A percentile compares a stretch with the other conserved stretches of the same genome.
phyloP scores from a whole-genome alignment of 805 yeast genomes.

The Spathaspora arborariae region DNA sequence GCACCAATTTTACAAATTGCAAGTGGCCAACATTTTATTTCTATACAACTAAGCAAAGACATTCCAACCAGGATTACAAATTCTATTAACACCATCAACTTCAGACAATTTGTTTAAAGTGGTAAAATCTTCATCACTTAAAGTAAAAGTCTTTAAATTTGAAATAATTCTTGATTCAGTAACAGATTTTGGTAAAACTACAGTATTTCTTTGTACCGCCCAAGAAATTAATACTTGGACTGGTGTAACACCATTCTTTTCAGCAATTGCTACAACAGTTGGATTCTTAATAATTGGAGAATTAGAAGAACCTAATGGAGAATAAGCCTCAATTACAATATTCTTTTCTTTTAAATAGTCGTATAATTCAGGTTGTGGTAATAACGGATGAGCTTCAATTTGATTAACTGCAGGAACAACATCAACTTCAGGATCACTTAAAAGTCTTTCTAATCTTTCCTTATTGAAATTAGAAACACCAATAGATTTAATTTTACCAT shows the following conservation, averaged over 20 bases:
- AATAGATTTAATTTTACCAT: conserved; percentile 59
- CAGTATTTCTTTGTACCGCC: conserved; percentile 37
- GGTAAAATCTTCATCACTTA: conserved; percentile 34
- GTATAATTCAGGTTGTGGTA: conserved; percentile 46
- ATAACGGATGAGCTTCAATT: conserved; percentile 60
- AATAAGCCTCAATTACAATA: conserved; percentile 60
- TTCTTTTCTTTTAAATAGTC: conserved; percentile 50
- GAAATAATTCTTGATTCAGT: conserved; percentile 32
- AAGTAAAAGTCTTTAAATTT: conserved; percentile 33
- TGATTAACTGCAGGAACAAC: conserved; percentile 69
- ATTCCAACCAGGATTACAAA: conserved; percentile 21
- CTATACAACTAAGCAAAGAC: conserved; percentile 4
- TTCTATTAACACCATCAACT: conserved; percentile 33
- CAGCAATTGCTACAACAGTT: conserved; percentile 23
- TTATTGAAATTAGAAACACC: conserved; percentile 76
- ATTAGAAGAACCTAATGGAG: conserved; percentile 36
- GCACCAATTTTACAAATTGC: neutral
- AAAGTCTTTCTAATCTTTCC: conserved; percentile 38
- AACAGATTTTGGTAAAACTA: conserved; percentile 39
- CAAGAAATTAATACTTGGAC: conserved; percentile 36
- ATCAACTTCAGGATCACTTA: conserved; percentile 45
- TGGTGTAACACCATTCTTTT: conserved; percentile 27
- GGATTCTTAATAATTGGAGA: conserved; percentile 35
- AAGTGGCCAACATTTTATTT: too few relatives aligned
- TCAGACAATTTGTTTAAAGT: conserved; percentile 28